phyloP scores from a whole-genome alignment of 148 eudicot species.

The Persicaria maculosa region DNA sequence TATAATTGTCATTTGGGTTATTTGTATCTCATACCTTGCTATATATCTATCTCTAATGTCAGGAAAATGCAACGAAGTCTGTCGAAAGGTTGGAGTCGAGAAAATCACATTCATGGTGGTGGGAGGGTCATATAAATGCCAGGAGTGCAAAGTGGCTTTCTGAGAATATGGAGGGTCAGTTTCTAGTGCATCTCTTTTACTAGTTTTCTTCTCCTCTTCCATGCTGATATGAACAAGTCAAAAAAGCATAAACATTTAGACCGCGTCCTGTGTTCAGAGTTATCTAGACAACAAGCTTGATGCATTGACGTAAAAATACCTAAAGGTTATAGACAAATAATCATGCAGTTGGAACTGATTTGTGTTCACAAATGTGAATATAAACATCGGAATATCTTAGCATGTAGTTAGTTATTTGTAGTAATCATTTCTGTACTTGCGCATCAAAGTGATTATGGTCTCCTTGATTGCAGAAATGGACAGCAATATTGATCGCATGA shows the following conservation, averaged over 20 bases:
- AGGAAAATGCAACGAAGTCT: conserved; percentile 2
- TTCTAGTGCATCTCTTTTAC: neutral
- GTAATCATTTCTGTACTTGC: neutral
- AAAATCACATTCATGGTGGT: conserved; percentile 80
- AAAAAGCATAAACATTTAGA: neutral
- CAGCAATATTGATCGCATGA: conserved; percentile 54
- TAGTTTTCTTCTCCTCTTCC: neutral
- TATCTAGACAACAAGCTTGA: neutral
- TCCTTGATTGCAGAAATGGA: conserved; percentile 58
- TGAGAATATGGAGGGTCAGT: conserved; percentile 79
- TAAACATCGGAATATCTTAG: neutral
- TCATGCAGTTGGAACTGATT: neutral
- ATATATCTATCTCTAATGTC: neutral
- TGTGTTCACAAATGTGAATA: neutral
- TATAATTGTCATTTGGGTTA: conserved; percentile 1
- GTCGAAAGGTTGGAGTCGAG: conserved; percentile 37
- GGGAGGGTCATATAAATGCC: conserved; percentile 77
- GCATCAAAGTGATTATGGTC: neutral
- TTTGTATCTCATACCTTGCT: neutral
- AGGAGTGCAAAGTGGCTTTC: conserved; percentile 78
- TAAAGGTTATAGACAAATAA: neutral
- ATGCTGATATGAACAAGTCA: neutral
- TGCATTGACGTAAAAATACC: neutral
- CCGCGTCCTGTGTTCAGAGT: neutral
- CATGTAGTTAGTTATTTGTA: neutral